Percentiles rank a stretch among this genome's conserved stretches.
Evolutionary conservation across 2,329 filamentous ascomycete species (phyloP).

Genomic region (Colletotrichum orbiculare): DNA sequence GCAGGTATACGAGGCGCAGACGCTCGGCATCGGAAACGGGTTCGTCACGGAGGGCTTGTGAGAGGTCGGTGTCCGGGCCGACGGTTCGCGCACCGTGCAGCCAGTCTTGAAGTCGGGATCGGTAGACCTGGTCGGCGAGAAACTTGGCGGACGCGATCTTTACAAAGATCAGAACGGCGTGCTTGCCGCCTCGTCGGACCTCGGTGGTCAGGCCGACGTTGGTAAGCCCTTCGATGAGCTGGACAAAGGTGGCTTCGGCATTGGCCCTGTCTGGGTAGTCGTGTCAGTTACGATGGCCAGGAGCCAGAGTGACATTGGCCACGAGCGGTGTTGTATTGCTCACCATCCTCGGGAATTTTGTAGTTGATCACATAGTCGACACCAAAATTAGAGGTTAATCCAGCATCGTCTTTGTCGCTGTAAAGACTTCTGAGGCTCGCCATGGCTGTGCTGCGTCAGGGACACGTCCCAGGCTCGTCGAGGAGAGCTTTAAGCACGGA

Average conservation of each 20-base stretch:
- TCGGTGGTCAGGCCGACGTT: constrained; percentile 87
- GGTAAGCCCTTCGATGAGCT: constrained; percentile 80
- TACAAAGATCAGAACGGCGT: constrained; percentile 84
- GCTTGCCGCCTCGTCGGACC: constrained; percentile 81
- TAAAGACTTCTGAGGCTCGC: constrained; percentile 35
- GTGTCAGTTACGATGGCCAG: not conserved
- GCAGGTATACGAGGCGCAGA: constrained; percentile 85
- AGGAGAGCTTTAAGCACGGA: constrained; percentile 30
- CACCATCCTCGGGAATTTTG: constrained; percentile 76
- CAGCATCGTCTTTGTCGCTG: constrained; percentile 33
- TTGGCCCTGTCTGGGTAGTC: constrained; percentile 69
- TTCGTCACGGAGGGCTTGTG: constrained; percentile 74
- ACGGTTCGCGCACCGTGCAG: constrained; percentile 85
- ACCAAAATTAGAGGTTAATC: constrained; percentile 46
- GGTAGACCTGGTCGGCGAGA: constrained; percentile 83
- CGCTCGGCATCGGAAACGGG: constrained; percentile 90
- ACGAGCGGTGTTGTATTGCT: constrained; percentile 34
- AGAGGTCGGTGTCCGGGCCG: constrained; percentile 79
- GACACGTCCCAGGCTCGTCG: constrained; percentile 27
- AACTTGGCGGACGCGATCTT: constrained; percentile 81
- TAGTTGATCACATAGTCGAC: constrained; percentile 93
- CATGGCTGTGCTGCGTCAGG: constrained; percentile 21
- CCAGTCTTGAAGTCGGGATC: constrained; percentile 92
- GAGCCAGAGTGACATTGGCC: not conserved
- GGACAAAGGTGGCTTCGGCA: constrained; percentile 80